phyloP scores from a whole-genome alignment of 768 basidiomycete genomes.

The Pulveroboletus sp. region DNA sequence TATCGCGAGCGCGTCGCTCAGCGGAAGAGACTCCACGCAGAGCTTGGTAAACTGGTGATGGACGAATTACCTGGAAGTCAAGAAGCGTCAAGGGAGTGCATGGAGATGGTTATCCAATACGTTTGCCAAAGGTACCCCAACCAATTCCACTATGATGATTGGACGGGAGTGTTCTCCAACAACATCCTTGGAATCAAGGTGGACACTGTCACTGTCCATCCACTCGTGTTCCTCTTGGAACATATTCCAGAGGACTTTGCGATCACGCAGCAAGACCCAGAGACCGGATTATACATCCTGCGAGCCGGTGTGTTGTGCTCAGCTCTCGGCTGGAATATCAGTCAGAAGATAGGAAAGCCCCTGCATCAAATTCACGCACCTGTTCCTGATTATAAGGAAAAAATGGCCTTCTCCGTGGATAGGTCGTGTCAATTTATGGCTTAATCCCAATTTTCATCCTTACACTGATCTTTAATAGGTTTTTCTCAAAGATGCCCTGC shows the following conservation, averaged over 20 bases:
- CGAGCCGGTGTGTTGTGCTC: slow-evolving; percentile 47
- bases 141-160: slow-evolving; percentile 41
- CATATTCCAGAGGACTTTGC: slow-evolving; percentile 54
- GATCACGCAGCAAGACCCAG: slow-evolving; percentile 39
- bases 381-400: slow-evolving; percentile 50
- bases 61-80: slow-evolving; percentile 49
- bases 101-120: slow-evolving; percentile 56
- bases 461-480: slow-evolving; percentile 27
- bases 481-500: slow-evolving; percentile 45
- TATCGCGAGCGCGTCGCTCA: slow-evolving; percentile 44
- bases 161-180: slow-evolving; percentile 40
- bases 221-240: slow-evolving; percentile 45
- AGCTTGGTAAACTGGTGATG: slow-evolving; percentile 41
- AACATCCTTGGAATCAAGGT: slow-evolving; percentile 36
- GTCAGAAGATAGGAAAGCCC: slow-evolving; percentile 46
- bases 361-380: slow-evolving; percentile 45
- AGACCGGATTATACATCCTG: slow-evolving; percentile 43
- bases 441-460: background rate
- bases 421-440: slow-evolving; percentile 29
- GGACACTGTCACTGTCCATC: slow-evolving; percentile 30
- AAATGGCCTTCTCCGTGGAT: slow-evolving; percentile 48
- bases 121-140: slow-evolving; percentile 56
- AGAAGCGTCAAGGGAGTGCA: slow-evolving; percentile 47
- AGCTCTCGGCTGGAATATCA: slow-evolving; percentile 48
- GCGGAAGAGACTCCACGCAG: slow-evolving; percentile 37